A percentile compares a stretch with the other conserved stretches of the same genome.
Evolutionary conservation across 805 yeast genomes (phyloP).

Genomic region (Hermanozyma aechmeae): DNA sequence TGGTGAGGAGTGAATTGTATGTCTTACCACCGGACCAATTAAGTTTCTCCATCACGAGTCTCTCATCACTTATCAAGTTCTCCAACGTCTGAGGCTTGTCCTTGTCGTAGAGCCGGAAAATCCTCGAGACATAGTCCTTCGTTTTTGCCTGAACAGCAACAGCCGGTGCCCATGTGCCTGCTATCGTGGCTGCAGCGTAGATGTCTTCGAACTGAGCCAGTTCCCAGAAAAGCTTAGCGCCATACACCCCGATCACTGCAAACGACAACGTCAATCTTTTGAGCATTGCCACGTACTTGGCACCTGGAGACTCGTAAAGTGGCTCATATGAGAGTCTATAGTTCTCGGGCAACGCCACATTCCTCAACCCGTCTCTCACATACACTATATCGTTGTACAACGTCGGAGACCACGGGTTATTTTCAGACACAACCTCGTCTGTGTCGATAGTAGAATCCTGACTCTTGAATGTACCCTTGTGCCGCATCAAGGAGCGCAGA

Average conservation of each 20-base stretch:
- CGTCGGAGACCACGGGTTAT: constrained; percentile 39
- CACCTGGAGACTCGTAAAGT: constrained; percentile 54
- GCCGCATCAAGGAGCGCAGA: too few relatives aligned
- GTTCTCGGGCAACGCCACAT: constrained; percentile 41
- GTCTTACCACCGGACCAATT: constrained; percentile 58
- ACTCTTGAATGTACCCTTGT: constrained; percentile 12
- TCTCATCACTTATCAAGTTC: constrained; percentile 51
- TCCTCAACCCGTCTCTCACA: constrained; percentile 26
- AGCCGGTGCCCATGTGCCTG: constrained; percentile 50
- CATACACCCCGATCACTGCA: constrained; percentile 49
- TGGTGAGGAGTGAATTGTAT: constrained; percentile 50
- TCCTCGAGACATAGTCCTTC: constrained; percentile 59
- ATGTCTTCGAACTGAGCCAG: constrained; percentile 45
- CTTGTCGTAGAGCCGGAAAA: constrained; percentile 60
- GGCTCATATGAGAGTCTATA: constrained; percentile 52
- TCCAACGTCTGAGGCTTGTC: constrained; percentile 58
- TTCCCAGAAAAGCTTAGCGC: constrained; percentile 49
- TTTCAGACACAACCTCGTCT: constrained; percentile 30
- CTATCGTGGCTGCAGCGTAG: constrained; percentile 34
- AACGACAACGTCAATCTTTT: constrained; percentile 57
- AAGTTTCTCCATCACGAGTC: constrained; percentile 58
- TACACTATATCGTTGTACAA: constrained; percentile 33
- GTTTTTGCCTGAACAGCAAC: constrained; percentile 42
- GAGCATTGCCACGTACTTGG: constrained; percentile 51
- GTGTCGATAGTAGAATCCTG: constrained; percentile 29